A percentile compares a stretch with the other conserved stretches of the same genome.
These are phyloP conservation scores for Trapa incisa DNA, from an alignment of 345 rosid genomes.

Conservation along the genomic window DNA sequence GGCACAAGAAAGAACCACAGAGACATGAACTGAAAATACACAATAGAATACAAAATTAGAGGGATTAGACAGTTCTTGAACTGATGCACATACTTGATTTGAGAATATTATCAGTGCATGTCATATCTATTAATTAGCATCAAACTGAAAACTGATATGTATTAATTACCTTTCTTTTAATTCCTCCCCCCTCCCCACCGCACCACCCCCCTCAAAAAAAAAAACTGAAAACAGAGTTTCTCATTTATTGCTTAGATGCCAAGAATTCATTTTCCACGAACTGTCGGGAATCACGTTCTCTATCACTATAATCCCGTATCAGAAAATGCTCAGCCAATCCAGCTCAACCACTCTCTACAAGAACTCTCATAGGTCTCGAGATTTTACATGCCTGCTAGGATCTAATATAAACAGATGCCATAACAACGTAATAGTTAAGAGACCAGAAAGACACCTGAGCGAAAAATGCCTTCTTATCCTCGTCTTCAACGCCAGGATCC, in stretches of 20 bases:
- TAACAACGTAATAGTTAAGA: neutral
- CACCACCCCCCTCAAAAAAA: neutral
- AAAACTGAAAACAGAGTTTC: neutral
- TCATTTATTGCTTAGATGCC: neutral
- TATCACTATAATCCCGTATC: neutral
- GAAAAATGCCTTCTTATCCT: slow-evolving; percentile 46
- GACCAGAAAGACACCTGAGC: slow-evolving; percentile 39
- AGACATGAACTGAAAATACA: neutral
- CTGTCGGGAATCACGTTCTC: neutral
- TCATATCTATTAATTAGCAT: neutral
- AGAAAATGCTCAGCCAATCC: neutral
- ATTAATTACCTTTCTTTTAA: no score
- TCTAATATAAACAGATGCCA: neutral
- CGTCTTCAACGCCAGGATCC: slow-evolving; percentile 54
- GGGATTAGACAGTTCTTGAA: neutral
- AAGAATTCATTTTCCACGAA: neutral
- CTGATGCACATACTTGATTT: neutral
- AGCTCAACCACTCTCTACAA: neutral
- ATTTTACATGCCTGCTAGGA: neutral
- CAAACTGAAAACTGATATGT: no score
- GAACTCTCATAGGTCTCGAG: neutral
- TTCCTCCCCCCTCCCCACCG: no score
- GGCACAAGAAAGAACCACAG: neutral
- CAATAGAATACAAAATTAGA: neutral
- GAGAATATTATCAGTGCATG: no score